Evolutionary conservation across 176 grass and related monocot species (phyloP), one percentile per base, ranked within the genome.

Genomic region (Thinopyrum elongatum): DNA sequence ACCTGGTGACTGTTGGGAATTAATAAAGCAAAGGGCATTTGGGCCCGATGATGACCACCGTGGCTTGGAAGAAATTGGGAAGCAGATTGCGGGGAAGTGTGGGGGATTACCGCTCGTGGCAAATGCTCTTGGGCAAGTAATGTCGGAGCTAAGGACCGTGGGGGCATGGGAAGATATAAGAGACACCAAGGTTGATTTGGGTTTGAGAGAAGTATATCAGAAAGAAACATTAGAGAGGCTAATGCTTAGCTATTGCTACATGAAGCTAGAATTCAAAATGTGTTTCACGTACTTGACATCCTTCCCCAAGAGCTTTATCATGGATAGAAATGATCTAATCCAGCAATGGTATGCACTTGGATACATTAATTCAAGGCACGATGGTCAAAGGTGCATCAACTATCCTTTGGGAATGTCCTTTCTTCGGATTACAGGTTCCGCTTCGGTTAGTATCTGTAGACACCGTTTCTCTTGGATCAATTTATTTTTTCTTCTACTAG

Each of bases 241-340:
- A 7, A 85, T 78, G 79, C 36, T 91, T 27, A 91, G 92, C 41
- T 94, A 88, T 53, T 65, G 81, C 34, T 70, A 87, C 23, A 79
- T 94, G 74, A 46, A 74, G 7, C 55, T 4, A 0, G 5, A 90
- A 25, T 70, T 84, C 27, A 94, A 94, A 46, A 69, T 79, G 68
- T 94, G 88, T 75, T 94, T 94, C 68, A 80, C 79, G 6, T 94
- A 84, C 42, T 84, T 86, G 62, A 85, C 92, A 42, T 53, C 86
- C 62, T 84, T 94, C 33, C 86, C 89, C 1, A 91, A 94, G 71
- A 71, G 73, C 15, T 89, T 69, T 30, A 16, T 29, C 10, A 61
- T 94, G 47, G 38, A 81, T 7, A 78, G 42, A 30, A 83, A 94
- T 19, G 78, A 42, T 29, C 23, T 94, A 6, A 74, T 94, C 47